Base-by-base conservation (phyloP, 495 filamentous ascomycete species). In the Lepidopterella palustris region DNA sequence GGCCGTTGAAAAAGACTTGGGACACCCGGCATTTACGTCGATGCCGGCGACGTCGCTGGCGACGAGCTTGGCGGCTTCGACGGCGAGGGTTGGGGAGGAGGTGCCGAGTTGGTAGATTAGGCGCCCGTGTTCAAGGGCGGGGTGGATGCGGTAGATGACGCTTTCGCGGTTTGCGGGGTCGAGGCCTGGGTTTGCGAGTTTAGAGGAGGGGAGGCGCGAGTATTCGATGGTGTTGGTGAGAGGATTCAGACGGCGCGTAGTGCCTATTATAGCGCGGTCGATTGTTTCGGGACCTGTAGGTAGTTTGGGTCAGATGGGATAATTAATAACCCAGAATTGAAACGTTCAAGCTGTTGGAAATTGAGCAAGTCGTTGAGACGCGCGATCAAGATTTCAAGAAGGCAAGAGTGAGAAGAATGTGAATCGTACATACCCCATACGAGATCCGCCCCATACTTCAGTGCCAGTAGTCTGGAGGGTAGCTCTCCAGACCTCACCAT, bases 401-500 rank as follows among this genome's bases (percentile, higher is more conserved):
- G 13, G 35, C 35, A 42, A 42, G 3, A 42, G 10, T 42, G n/a
- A 45, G 15, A 25, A 3, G 27, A 18, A 42, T 68, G 62, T 61
- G 31, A 10, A 49, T 31, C 15, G 48, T 49, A 61, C 70, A 25
- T 68, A 85, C 87, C 92, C 93, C 92, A 98, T 58, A 97, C 93
- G 13, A 97, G 81, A 70, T 97, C 93, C 45, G 95, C 95, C 48
- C 93, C 93, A 70, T 98, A 97, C 65, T 95, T 85, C 20, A 98
- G 82, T 5, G 93, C 87, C 3, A 92, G 70, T 0, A 98, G 81
- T 15, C 93, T 85, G 8, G 87, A 90, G 4, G 95, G 95, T 18
- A 97, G 78, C 76, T 99, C 93, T 64, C 95, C 95, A 25, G 88
- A 92, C 35, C 93, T 86, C 24, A 98, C 93, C 93, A 98, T 98